Evolutionary conservation across 495 filamentous ascomycete genomes (phyloP).

Genomic region (Clavariopsis aquatica): DNA sequence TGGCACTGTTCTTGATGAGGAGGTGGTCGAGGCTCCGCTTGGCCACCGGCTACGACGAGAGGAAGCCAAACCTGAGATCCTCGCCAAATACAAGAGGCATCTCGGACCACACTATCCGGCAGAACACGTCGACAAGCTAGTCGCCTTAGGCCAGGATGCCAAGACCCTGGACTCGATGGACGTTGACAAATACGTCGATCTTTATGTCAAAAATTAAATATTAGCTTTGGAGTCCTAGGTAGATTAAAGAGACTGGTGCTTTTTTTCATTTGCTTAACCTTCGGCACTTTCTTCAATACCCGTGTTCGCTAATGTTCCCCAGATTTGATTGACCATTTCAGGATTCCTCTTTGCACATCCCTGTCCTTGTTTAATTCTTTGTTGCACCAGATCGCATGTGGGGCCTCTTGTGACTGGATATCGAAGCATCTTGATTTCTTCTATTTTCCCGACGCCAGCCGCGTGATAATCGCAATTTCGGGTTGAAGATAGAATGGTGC

Average conservation of each 20-base stretch:
- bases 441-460: constrained; percentile 7
- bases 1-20: constrained; percentile 87
- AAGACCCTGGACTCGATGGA: constrained; percentile 75
- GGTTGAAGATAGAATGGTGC: background rate
- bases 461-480: constrained; percentile 6
- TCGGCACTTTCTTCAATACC: constrained; percentile 1
- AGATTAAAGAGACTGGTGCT: constrained; percentile 25
- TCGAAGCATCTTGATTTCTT: constrained; percentile 8
- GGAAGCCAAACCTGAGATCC: constrained; percentile 95
- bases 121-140: constrained; percentile 72
- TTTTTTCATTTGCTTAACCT: background rate
- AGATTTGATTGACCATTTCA: constrained; percentile 8
- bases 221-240: constrained; percentile 29
- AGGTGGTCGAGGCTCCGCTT: constrained; percentile 91
- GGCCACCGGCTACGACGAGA: constrained; percentile 89
- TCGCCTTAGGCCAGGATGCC: constrained; percentile 71
- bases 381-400: constrained; percentile 11
- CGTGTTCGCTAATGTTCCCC: constrained; percentile 11
- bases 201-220: constrained; percentile 71
- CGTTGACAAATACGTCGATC: constrained; percentile 90
- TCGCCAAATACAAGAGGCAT: constrained; percentile 93
- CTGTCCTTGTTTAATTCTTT: constrained; percentile 14
- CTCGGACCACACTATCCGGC: constrained; percentile 77
- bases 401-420: background rate
- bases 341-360: background rate